These are phyloP conservation scores for Gonapodya prolifera DNA, from an alignment of 192 early-diverging fungal species.

Conservation along the genomic window DNA sequence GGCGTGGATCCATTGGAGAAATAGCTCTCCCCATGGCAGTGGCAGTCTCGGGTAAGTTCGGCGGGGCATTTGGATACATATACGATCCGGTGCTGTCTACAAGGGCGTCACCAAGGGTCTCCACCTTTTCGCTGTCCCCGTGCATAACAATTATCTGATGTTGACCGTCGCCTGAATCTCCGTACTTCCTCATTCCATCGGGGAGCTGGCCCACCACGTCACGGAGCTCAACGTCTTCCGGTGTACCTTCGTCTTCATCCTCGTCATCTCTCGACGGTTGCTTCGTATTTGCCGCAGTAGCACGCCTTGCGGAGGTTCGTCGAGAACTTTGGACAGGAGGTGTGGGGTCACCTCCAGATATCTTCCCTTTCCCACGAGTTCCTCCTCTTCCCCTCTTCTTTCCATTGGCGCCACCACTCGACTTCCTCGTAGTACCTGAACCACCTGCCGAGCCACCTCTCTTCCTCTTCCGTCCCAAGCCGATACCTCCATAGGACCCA, in stretches of 20 bases:
- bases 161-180: too few species aligned
- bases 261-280: not conserved
- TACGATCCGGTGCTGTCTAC: too few species aligned
- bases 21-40: too few species aligned
- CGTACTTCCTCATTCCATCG: too few species aligned
- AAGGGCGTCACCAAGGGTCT: too few species aligned
- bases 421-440: not conserved
- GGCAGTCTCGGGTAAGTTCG: too few species aligned
- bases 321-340: not conserved
- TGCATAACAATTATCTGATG: too few species aligned
- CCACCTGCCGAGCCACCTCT: not conserved
- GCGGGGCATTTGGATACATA: too few species aligned
- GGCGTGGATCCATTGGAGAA: too few species aligned
- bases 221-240: too few species aligned
- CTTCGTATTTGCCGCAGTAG: not conserved
- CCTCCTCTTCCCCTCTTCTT: not conserved
- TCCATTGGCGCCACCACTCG: not conserved
- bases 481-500: not conserved
- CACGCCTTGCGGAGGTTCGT: not conserved
- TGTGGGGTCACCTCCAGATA: not conserved
- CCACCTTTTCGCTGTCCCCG: too few species aligned
- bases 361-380: not conserved
- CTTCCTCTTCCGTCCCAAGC: not conserved
- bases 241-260: not conserved
- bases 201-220: too few species aligned